A percentile compares a stretch with the other conserved stretches of the same genome.
These are phyloP conservation scores for Apostasia shenzhenica DNA, from an alignment of 106 monocot genomes.

Conservation along the genomic window DNA sequence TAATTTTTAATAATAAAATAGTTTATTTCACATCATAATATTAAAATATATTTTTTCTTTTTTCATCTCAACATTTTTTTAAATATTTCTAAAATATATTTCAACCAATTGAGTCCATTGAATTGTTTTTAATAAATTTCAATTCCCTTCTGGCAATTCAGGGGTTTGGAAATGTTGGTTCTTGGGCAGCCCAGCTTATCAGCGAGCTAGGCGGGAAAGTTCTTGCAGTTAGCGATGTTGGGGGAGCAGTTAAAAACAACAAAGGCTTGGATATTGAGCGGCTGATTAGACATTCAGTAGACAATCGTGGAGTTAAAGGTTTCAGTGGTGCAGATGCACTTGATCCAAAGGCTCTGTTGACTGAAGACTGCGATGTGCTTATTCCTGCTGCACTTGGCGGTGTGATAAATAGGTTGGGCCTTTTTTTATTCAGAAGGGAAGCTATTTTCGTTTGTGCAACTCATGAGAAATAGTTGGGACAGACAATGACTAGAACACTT, in stretches of 20 bases:
- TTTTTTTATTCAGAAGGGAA: too few relatives aligned
- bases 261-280: slow-evolving; percentile 52
- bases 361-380: slow-evolving; percentile 77
- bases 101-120: too few relatives aligned
- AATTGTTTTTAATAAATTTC: not conserved
- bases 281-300: slow-evolving; percentile 27
- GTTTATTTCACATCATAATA: too few relatives aligned
- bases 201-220: slow-evolving; percentile 54
- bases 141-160: slow-evolving; percentile 10
- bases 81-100: too few relatives aligned
- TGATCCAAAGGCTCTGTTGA: slow-evolving; percentile 48
- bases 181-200: slow-evolving; percentile 69
- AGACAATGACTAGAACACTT: too few relatives aligned
- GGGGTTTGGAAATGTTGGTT: slow-evolving; percentile 81
- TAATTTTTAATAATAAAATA: too few relatives aligned
- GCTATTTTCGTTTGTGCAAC: too few relatives aligned
- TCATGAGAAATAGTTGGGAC: too few relatives aligned
- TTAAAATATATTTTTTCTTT: too few relatives aligned
- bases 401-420: slow-evolving; percentile 34
- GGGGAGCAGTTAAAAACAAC: slow-evolving; percentile 58
- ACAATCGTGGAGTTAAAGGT: slow-evolving; percentile 49
- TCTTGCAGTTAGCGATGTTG: slow-evolving; percentile 63
- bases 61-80: too few relatives aligned
- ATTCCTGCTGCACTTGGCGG: slow-evolving; percentile 77
- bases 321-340: slow-evolving; percentile 51